Conservation (phyloP, 1,139 yeast genomes). For the Suhomyces choctaworum region DNA sequence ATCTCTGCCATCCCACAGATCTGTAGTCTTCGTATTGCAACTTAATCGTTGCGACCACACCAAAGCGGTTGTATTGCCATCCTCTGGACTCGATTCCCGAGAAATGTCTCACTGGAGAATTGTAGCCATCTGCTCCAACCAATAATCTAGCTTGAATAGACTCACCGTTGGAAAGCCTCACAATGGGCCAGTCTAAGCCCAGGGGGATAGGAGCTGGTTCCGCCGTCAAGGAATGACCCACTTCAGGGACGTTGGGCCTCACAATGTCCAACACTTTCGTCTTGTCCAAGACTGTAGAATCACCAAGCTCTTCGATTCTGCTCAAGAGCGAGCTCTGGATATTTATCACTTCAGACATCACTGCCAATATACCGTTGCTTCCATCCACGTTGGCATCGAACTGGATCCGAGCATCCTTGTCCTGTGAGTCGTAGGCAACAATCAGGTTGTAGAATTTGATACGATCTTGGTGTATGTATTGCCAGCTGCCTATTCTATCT, state of each 20-base stretch:
- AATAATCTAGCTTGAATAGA: constrained; percentile 66
- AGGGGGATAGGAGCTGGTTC: constrained; percentile 20
- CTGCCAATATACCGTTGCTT: constrained; percentile 50
- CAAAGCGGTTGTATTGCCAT: constrained; percentile 87
- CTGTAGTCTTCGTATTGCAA: constrained; percentile 71
- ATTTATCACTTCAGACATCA: constrained; percentile 87
- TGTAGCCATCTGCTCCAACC: constrained; percentile 95
- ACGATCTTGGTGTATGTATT: constrained; percentile 64
- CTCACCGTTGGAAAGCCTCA: constrained; percentile 68
- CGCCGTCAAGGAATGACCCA: constrained; percentile 6
- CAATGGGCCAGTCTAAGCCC: constrained; percentile 70
- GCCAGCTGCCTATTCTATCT: constrained; percentile 72
- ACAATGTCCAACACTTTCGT: constrained; percentile 62
- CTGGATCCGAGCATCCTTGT: constrained; percentile 65
- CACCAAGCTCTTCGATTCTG: constrained; percentile 54
- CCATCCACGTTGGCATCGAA: constrained; percentile 48
- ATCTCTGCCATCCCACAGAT: constrained; percentile 88
- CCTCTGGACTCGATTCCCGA: constrained; percentile 86
- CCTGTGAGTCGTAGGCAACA: constrained; percentile 79
- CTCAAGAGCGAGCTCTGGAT: constrained; percentile 70
- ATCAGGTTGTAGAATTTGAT: constrained; percentile 78
- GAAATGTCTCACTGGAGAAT: constrained; percentile 85
- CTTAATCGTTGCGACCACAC: constrained; percentile 85
- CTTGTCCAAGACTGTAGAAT: constrained; percentile 56
- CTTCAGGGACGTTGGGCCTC: constrained; percentile 17